These are phyloP conservation scores for Bipolaris sorokiniana DNA, from an alignment of 2,329 filamentous ascomycete species.

Conservation along the genomic window DNA sequence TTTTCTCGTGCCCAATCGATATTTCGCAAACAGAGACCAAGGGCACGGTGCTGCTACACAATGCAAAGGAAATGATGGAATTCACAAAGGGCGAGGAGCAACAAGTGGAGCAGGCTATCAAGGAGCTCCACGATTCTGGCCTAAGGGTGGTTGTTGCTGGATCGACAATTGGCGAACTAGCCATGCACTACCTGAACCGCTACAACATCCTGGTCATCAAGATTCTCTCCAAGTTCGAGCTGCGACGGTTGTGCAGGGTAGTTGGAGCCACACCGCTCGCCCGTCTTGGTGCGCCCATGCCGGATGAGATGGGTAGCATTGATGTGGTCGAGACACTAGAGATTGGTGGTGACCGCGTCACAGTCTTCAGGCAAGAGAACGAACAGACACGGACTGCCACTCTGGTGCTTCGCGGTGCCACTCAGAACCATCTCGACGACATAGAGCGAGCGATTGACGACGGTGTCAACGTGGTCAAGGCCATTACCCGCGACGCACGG, in stretches of 20 bases:
- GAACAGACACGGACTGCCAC: constrained; percentile 92
- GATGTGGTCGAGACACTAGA: constrained; percentile 97
- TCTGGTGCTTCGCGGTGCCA: constrained; percentile 90
- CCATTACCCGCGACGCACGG: constrained; percentile 90
- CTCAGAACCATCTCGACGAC: constrained; percentile 97
- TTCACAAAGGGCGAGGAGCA: constrained; percentile 97
- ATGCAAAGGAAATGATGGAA: constrained; percentile 97
- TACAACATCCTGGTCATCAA: constrained; percentile 96
- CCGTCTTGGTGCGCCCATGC: constrained; percentile 95
- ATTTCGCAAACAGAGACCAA: constrained; percentile 97
- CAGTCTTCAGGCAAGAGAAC: constrained; percentile 96
- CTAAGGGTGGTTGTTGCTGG: constrained; percentile 91
- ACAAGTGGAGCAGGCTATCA: constrained; percentile 88
- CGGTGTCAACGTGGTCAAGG: constrained; percentile 98
- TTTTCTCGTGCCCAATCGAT: constrained; percentile 96
- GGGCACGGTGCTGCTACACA: constrained; percentile 94
- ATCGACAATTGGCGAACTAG: constrained; percentile 91
- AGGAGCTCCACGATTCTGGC: constrained; percentile 94
- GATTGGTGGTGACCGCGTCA: constrained; percentile 97
- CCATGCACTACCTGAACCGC: constrained; percentile 96
- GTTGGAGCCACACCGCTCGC: constrained; percentile 97
- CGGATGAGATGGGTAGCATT: constrained; percentile 97
- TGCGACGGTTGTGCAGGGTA: constrained; percentile 91
- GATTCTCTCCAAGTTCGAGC: constrained; percentile 96
- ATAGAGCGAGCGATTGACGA: constrained; percentile 97